Percentiles rank a stretch among this genome's conserved stretches.
phyloP scores from a whole-genome alignment of 306 rosid species.

The Inga laurina region DNA sequence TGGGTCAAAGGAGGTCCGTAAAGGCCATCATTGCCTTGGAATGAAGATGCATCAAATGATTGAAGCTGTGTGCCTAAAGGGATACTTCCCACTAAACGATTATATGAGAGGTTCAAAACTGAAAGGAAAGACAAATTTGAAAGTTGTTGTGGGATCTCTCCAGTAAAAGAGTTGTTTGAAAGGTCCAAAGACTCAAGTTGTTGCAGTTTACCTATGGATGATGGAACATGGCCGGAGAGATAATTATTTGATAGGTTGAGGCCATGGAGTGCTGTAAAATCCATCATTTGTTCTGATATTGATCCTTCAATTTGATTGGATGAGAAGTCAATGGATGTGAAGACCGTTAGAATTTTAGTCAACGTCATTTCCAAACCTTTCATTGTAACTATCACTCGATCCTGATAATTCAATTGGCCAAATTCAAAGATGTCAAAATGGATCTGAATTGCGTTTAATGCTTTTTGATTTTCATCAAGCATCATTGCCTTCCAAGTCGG shows the following conservation, averaged over 20 bases:
- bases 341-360: conserved; percentile 8
- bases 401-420: conserved; percentile 33
- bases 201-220: conserved; percentile 30
- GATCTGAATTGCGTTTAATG: background rate
- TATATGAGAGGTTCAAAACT: conserved; percentile 31
- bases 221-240: conserved; percentile 35
- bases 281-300: conserved; percentile 47
- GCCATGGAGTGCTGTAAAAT: background rate
- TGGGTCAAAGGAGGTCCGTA: too few species aligned
- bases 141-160: conserved; percentile 33
- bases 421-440: background rate
- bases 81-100: conserved; percentile 32
- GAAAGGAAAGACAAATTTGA: conserved; percentile 34
- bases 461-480: background rate
- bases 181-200: conserved; percentile 46
- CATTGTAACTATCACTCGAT: conserved; percentile 21
- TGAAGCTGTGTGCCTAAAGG: conserved; percentile 25
- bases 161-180: conserved; percentile 35
- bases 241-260: conserved; percentile 50
- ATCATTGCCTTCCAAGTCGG: conserved; percentile 42
- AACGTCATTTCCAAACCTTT: conserved; percentile 37
- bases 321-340: conserved; percentile 48
- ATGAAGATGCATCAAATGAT: conserved; percentile 20
- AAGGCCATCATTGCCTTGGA: too few species aligned
- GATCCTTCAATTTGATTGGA: conserved; percentile 34